Evolutionary conservation across 78 protist species (phyloP), one percentile per base, ranked within the genome.

Genomic region (Capsaspora owczarzaki): DNA sequence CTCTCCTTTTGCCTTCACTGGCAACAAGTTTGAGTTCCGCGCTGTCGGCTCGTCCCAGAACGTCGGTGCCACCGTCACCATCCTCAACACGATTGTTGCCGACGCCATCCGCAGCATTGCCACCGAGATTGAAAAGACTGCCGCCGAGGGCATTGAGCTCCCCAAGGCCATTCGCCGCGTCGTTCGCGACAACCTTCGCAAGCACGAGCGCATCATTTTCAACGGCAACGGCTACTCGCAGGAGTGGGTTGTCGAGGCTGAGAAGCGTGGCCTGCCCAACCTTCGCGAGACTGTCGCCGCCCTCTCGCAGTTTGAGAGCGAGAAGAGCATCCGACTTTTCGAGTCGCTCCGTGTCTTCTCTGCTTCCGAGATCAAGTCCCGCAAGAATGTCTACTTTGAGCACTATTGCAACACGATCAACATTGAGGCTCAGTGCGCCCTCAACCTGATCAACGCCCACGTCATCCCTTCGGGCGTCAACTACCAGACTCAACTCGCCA

Each of bases 1-100:
- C 42, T 86, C 95, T 8, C 96, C 98, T 43, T 90, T 95, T 71
- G 94, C 98, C 27, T 93, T 90, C 83, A 89, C 93, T 44, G 96
- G 96, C 70, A 89, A 83, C 82, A 87, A 82, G 79, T 91, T 89
- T 71, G 92, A 91, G 63, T 95, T 95, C 90, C 90, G 98, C 72
- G 94, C 94, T 1, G 93, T 87, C 74, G 98, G 98, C 60, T 85
- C 95, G 29, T 69, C 87, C 25, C 95, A 91, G 87, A 70, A 41
- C 31, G 70, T 74, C 35, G 85, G 84, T 42, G 53, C 68, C 70
- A 82, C 93, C 51, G 60, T 78, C 66, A 89, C 80, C 35, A 42
- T 83, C 37, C n/a, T 92, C 41, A 90, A 92, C 81, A 72, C 87
- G 35, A 72, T 76, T 29, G 72, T 87, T 33, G 85, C 90, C 19